Evolutionary conservation across 495 filamentous ascomycete species (phyloP).

Genomic region (Margaritispora aquatica): DNA sequence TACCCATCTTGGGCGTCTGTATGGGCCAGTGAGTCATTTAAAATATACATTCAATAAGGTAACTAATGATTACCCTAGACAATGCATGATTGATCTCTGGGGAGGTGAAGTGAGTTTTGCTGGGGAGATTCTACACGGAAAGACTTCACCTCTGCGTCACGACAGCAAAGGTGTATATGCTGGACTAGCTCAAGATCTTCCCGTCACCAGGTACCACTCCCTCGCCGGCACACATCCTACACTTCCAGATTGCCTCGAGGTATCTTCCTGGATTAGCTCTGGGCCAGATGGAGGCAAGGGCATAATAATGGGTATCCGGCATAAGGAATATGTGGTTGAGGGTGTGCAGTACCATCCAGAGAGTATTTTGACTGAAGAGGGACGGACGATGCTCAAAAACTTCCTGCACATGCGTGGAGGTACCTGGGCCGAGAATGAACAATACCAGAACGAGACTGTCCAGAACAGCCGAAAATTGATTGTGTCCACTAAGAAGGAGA

Average conservation of each 20-base stretch:
- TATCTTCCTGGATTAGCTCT: conserved; percentile 79
- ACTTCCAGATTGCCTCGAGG: conserved; percentile 79
- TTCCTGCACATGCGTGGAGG: conserved; percentile 83
- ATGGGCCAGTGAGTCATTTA: conserved; percentile 76
- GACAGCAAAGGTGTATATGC: conserved; percentile 85
- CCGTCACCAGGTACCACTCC: conserved; percentile 94
- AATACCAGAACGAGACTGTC: conserved; percentile 34
- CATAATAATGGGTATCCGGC: conserved; percentile 94
- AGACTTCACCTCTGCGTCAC: conserved; percentile 85
- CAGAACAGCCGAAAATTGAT: conserved; percentile 23
- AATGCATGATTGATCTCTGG: conserved; percentile 91
- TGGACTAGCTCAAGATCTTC: conserved; percentile 66
- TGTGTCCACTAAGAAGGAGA: conserved; percentile 55
- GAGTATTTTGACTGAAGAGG: conserved; percentile 88
- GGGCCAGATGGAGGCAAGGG: conserved; percentile 59
- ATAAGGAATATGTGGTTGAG: conserved; percentile 84
- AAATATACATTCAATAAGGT: background rate
- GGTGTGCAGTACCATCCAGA: conserved; percentile 98
- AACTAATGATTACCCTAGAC: conserved; percentile 35
- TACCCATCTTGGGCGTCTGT: conserved; percentile 94
- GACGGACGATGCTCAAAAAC: conserved; percentile 83
- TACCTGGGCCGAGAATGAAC: conserved; percentile 79
- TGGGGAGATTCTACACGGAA: conserved; percentile 94
- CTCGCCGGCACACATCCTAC: conserved; percentile 89
- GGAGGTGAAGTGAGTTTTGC: conserved; percentile 89